Evolutionary conservation across 371 early-diverging fungal species (phyloP).

Genomic region (Phascolomyces articulosus): DNA sequence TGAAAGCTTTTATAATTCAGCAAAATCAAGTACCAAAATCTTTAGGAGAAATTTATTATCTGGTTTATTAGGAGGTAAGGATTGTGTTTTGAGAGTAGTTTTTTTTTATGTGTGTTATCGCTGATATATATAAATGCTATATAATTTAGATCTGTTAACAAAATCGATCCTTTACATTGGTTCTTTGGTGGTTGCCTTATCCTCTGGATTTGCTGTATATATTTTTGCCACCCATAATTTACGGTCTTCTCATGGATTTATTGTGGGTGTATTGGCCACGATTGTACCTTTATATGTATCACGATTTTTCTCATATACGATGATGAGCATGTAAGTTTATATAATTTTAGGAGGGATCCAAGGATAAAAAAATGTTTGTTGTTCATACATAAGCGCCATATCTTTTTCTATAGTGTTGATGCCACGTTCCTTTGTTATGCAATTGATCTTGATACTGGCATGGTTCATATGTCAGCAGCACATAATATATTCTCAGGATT

Average conservation of each 20-base stretch:
- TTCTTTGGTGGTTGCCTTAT: conserved; percentile 54
- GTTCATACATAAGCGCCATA: too few relatives aligned
- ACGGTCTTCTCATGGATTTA: conserved; percentile 69
- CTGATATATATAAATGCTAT: too few relatives aligned
- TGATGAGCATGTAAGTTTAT: conserved; percentile 78
- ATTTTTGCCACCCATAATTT: conserved; percentile 68
- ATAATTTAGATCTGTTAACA: conserved; percentile 62
- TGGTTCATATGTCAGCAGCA: conserved; percentile 58
- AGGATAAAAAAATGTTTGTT: too few relatives aligned
- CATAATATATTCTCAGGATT: conserved; percentile 50
- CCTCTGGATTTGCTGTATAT: conserved; percentile 66
- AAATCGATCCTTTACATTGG: conserved; percentile 57
- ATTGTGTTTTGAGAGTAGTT: too few relatives aligned
- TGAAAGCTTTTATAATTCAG: conserved; percentile 61
- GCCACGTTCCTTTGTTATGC: conserved; percentile 81
- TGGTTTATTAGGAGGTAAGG: conserved; percentile 62
- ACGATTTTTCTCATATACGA: conserved; percentile 68
- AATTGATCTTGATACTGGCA: conserved; percentile 77
- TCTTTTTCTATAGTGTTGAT: conserved; percentile 60
- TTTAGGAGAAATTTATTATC: conserved; percentile 75
- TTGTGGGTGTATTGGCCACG: conserved; percentile 66
- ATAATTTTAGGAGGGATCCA: too few relatives aligned
- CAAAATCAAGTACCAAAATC: conserved; percentile 66
- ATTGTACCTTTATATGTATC: conserved; percentile 71
- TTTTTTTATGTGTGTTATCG: too few relatives aligned